Conservation (phyloP, 805 yeast genomes). For the Wickerhamiella azymoides region DNA sequence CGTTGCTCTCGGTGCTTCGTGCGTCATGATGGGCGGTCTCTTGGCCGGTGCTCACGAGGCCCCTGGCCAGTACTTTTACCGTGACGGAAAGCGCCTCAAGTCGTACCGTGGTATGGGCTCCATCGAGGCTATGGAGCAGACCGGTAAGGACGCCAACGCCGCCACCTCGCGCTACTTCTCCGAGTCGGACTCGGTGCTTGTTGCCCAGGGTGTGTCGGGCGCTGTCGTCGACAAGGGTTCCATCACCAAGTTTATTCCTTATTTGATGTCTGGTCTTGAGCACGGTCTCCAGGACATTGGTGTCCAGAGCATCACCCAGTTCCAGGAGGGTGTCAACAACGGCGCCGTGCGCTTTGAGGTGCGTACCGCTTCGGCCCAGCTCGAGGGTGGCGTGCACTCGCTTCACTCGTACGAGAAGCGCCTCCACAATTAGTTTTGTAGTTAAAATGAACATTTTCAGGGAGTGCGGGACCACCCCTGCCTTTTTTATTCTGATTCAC, state of each 20-base stretch:
- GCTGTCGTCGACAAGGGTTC: constrained; percentile 96
- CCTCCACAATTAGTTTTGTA: constrained; percentile 53
- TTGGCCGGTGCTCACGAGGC: constrained; percentile 97
- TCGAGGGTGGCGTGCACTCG: constrained; percentile 97
- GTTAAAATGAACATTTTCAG: background rate
- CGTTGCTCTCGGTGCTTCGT: constrained; percentile 87
- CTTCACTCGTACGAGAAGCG: constrained; percentile 96
- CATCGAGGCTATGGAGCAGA: constrained; percentile 93
- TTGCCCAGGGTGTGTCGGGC: constrained; percentile 98
- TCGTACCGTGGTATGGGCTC: constrained; percentile 99
- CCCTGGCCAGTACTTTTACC: constrained; percentile 95
- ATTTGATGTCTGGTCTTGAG: constrained; percentile 87
- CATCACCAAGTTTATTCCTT: constrained; percentile 82
- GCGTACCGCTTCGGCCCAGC: constrained; percentile 97
- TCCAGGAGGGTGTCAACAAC: constrained; percentile 47
- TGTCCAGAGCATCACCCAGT: constrained; percentile 46
- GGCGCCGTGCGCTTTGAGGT: constrained; percentile 85
- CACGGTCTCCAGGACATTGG: constrained; percentile 99
- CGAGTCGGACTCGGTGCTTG: constrained; percentile 87
- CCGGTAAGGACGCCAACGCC: constrained; percentile 81
- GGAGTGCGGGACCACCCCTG: no score
- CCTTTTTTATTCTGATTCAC: background rate
- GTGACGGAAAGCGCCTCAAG: constrained; percentile 96
- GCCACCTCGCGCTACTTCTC: constrained; percentile 97
- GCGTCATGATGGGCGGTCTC: constrained; percentile 99